Percentiles rank a stretch among this genome's conserved stretches.
These are phyloP conservation scores for Chiua virens DNA, from an alignment of 768 basidiomycete species.

Conservation along the genomic window DNA sequence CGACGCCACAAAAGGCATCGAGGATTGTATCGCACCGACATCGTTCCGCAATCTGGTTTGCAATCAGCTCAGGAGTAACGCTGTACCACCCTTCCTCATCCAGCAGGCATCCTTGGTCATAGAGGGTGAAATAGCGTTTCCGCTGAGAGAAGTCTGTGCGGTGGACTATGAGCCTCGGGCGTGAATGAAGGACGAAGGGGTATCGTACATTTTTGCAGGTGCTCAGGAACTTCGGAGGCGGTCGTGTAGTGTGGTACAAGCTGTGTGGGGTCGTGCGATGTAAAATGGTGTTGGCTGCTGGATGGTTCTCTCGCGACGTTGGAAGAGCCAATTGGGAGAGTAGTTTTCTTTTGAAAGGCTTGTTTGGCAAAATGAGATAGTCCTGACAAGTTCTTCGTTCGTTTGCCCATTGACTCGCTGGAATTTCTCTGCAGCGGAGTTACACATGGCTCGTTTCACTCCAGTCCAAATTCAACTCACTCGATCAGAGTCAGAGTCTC, in stretches of 20 bases:
- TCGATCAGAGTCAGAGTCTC: not conserved
- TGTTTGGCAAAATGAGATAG: slow-evolving; percentile 44
- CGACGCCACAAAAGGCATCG: slow-evolving; percentile 97
- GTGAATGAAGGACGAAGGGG: not conserved
- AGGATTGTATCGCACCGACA: slow-evolving; percentile 83
- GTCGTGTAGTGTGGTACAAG: slow-evolving; percentile 72
- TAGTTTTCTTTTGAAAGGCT: slow-evolving; percentile 31
- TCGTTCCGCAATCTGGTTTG: slow-evolving; percentile 87
- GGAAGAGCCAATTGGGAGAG: slow-evolving; percentile 25
- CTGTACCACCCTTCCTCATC: slow-evolving; percentile 99
- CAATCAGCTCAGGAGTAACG: slow-evolving; percentile 93
- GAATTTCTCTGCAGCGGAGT: slow-evolving; percentile 4
- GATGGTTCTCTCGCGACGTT: no score
- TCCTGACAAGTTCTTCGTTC: slow-evolving; percentile 40
- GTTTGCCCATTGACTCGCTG: slow-evolving; percentile 37
- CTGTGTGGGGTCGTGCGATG: slow-evolving; percentile 72
- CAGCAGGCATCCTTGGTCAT: slow-evolving; percentile 78
- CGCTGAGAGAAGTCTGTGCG: slow-evolving; percentile 87
- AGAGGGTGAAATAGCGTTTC: slow-evolving; percentile 75
- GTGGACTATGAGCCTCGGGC: slow-evolving; percentile 2
- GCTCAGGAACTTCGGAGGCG: slow-evolving; percentile 66
- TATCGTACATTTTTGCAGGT: slow-evolving; percentile 75
- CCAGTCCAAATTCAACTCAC: not conserved
- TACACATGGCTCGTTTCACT: not conserved
- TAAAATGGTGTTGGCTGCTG: no score